Conservation (phyloP, 768 basidiomycete species). For the Serendipita sp. region DNA sequence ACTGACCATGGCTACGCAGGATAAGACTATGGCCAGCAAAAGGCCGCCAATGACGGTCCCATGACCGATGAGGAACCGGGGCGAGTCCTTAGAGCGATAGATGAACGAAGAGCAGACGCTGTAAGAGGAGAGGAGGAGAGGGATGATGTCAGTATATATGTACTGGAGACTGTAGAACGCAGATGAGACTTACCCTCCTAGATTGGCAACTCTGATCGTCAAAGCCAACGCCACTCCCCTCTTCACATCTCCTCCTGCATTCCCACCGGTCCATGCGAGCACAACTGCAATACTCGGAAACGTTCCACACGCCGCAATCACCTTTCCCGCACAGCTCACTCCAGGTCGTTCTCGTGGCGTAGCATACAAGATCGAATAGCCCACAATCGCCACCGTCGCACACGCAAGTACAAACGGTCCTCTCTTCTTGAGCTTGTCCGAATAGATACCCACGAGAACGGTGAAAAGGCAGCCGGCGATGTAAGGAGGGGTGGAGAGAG, state of each 20-base stretch:
- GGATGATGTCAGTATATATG: neutral
- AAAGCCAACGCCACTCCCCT: conserved; percentile 37
- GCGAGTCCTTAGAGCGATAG: conserved; percentile 22
- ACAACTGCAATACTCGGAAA: conserved; percentile 34
- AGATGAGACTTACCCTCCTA: conserved; percentile 37
- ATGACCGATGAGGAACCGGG: conserved; percentile 26
- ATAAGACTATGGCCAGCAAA: conserved; percentile 17
- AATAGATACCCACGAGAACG: conserved; percentile 24
- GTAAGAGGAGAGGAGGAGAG: too few relatives aligned
- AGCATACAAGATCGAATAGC: conserved; percentile 35
- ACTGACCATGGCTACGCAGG: conserved; percentile 32
- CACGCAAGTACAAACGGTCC: conserved; percentile 36
- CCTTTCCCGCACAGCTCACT: conserved; percentile 31
- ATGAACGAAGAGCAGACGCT: conserved; percentile 31
- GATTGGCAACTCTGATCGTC: conserved; percentile 39
- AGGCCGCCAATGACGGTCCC: conserved; percentile 25
- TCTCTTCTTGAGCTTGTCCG: conserved; percentile 25
- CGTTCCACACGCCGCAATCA: conserved; percentile 38
- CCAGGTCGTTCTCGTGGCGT: conserved; percentile 17
- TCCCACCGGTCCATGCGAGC: conserved; percentile 40
- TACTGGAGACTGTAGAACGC: conserved; percentile 20
- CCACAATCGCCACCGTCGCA: conserved; percentile 30
- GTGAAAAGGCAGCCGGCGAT: conserved; percentile 41
- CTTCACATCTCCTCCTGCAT: conserved; percentile 40
- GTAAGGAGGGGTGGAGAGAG: conserved; percentile 39